Percentiles rank a stretch among this genome's conserved stretches.
Evolutionary conservation across 2,329 filamentous ascomycete species (phyloP).

Genomic region (Penicillium nordicum): DNA sequence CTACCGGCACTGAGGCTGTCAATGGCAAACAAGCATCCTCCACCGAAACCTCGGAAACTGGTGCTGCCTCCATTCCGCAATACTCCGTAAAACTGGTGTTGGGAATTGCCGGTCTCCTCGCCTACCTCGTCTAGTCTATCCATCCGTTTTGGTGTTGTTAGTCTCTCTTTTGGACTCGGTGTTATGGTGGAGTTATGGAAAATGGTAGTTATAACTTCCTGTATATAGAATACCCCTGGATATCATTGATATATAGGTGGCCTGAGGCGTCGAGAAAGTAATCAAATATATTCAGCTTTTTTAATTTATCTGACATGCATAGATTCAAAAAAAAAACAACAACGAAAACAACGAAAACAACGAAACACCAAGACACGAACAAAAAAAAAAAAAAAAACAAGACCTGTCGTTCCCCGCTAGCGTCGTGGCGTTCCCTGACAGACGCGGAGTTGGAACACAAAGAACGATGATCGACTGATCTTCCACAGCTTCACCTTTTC

Average conservation of each 20-base stretch:
- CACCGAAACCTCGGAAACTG: slow-evolving; percentile 15
- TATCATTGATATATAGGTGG: slow-evolving; percentile 15
- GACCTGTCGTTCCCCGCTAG: not conserved
- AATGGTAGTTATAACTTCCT: slow-evolving; percentile 11
- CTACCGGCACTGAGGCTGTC: slow-evolving; percentile 7
- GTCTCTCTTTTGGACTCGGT: not conserved
- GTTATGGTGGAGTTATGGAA: not conserved
- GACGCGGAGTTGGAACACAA: slow-evolving; percentile 10
- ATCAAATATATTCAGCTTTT: not conserved
- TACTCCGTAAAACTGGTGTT: slow-evolving; percentile 32
- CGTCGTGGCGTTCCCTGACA: slow-evolving; percentile 8
- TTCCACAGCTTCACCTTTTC: not conserved
- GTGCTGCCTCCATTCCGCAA: slow-evolving; percentile 25
- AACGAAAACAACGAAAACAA: too few species aligned
- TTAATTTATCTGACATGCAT: not conserved
- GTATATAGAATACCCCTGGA: slow-evolving; percentile 24
- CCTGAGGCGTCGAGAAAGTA: slow-evolving; percentile 14
- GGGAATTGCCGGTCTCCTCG: slow-evolving; percentile 33
- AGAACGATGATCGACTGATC: slow-evolving; percentile 3
- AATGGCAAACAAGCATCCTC: slow-evolving; percentile 14
- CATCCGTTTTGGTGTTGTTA: not conserved
- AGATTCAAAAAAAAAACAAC: too few species aligned
- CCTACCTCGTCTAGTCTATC: slow-evolving; percentile 28
- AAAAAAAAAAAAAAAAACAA: not conserved
- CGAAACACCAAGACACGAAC: not conserved